Evolutionary conservation across 495 filamentous ascomycete genomes (phyloP).

Genomic region (Lepraria neglecta): DNA sequence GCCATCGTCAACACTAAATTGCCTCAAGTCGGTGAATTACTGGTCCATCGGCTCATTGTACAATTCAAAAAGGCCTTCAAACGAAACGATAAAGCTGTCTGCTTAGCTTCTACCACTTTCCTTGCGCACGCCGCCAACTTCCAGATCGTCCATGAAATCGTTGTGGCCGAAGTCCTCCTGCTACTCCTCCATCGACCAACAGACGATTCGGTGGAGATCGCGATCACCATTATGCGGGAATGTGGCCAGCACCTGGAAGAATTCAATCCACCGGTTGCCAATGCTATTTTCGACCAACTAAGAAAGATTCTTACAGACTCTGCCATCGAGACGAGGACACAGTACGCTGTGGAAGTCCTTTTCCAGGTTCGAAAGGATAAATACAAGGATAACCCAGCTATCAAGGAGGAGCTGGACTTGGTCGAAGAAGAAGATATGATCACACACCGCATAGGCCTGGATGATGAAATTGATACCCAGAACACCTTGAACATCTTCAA

Average conservation of each 20-base stretch:
- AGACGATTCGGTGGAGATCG: constrained; percentile 97
- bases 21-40: constrained; percentile 84
- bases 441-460: constrained; percentile 72
- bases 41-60: constrained; percentile 76
- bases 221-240: constrained; percentile 82
- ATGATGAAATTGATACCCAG: constrained; percentile 74
- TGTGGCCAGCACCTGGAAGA: constrained; percentile 92
- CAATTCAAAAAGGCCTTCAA: constrained; percentile 96
- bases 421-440: constrained; percentile 98
- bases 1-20: constrained; percentile 98
- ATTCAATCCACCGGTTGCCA: constrained; percentile 77
- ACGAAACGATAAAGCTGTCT: constrained; percentile 94
- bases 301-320: constrained; percentile 90
- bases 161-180: constrained; percentile 84
- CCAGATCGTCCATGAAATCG: constrained; percentile 88
- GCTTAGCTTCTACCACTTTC: constrained; percentile 83
- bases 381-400: constrained; percentile 86
- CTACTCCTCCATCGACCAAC: constrained; percentile 88
- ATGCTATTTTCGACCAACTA: constrained; percentile 92
- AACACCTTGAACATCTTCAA: constrained; percentile 94
- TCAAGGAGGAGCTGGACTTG: constrained; percentile 89
- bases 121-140: constrained; percentile 92
- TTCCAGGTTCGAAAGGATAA: constrained; percentile 95
- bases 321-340: constrained; percentile 89
- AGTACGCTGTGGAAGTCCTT: constrained; percentile 98